Evolutionary conservation across 176 grass and related monocot genomes (phyloP), one percentile per base, ranked within the genome.

Genomic region (Saccharum spontaneum): DNA sequence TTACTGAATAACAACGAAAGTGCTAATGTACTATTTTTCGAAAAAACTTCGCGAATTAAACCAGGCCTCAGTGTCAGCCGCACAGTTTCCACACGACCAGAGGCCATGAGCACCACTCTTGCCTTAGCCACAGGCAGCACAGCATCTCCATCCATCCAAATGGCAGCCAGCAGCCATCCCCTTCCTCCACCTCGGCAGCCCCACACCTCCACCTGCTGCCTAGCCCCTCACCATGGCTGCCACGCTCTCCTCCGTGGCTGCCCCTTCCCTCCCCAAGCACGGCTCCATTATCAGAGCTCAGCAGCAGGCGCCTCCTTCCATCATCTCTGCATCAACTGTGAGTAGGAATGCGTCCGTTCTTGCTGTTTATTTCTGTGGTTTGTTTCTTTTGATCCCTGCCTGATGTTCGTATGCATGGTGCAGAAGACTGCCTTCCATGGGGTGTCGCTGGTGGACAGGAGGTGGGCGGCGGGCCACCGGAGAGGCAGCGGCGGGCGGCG

Each of bases 361-460:
- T 79, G 48, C 0, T 30, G 70, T 46, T 45, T 72, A 62, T 62
- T 24, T 5, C 4, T 28, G 12, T 65, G 43, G 14, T 31, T 49
- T 73, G 70, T 46, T 41, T 10, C 34, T 39, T 15, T 11, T 64
- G 3, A 31, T 78, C 28, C 15, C 17, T 67, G 15, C 15, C 17
- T 67, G 15, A 10, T 84, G 70, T 34, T 82, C 41, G 69, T 59
- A 5, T 54, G 50, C 17, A 20, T 66, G 64, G 70, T 84, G 88
- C 79, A 92, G 97, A 99, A 86, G 80, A 89, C 67, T 18, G 77
- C 74, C 60, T 94, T 94, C 77, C 83, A 86, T 88, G 97, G 93
- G 38, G 33, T 92, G 68, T 82, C 91, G 4, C 63, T 94, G 85
- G 78, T 86, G 63, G 88, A 92, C 63, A 82, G 62, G 69, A 80